Evolutionary conservation across 169 alveolate genomes (phyloP), one percentile per base, ranked within the genome.

Genomic region (Miamiensis avidus): DNA sequence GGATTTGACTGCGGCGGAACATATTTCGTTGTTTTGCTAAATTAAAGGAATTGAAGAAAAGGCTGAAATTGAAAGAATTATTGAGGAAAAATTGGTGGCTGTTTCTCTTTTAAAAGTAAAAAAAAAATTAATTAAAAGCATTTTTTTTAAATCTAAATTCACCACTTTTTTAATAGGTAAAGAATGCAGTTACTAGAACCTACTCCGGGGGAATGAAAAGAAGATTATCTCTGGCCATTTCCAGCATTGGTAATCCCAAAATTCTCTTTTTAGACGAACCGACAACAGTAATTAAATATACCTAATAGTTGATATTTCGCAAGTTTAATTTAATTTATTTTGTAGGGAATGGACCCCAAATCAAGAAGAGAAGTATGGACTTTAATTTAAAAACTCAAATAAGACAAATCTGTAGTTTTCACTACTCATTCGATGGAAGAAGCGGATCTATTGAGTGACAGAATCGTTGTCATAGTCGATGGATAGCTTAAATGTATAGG

Each of bases 161-260:
- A n/a, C n/a, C n/a, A n/a, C n/a, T n/a, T 73, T 87, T 96, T 72
- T 75, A 32, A 1, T 93, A 93, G 73, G 96, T 93, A 30, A 84
- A 82, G 30, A 90, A 92, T 87, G 90, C 89, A 26, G 75, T 89
- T 49, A 92, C 91, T 33, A 85, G 94, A 77, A 92, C 93, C 31
- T 94, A 91, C 78, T 89, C 96, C 76, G 99, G 99, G 28, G 99
- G 99, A 31, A 97, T 96, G 98, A 95, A 94, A 82, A 85, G 99
- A 76, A 91, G 98, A 89, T 94, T 96, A 1, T 92, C 98, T 0
- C 90, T 97, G 15, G 98, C 98, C 27, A 92, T 97, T 0, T 86
- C 95, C 34, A 89, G 93, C 33, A 89, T 95, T 34, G 96, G 97
- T 1, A 89, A 94, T 78, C 95, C 97, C 15, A 90, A 83, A 79